phyloP scores from a whole-genome alignment of 768 basidiomycete species.

The Podaxis sp. region DNA sequence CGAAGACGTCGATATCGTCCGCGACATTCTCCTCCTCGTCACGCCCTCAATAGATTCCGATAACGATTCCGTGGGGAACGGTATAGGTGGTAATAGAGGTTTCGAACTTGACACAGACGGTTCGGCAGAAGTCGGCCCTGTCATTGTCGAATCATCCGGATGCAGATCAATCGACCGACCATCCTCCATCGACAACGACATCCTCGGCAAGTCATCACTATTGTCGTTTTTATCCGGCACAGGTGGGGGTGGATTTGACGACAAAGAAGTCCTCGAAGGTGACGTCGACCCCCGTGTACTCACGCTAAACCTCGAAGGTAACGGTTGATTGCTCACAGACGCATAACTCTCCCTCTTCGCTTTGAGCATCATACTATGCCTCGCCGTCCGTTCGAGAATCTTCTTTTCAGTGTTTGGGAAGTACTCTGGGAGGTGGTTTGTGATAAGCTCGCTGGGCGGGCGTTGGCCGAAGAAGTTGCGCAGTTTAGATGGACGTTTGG shows the following conservation, averaged over 20 bases:
- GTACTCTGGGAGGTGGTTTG: constrained; percentile 89
- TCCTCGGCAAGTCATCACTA: constrained; percentile 58
- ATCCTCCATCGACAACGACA: constrained; percentile 76
- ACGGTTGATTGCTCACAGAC: constrained; percentile 42
- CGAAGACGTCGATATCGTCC: constrained; percentile 47
- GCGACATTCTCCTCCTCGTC: constrained; percentile 39
- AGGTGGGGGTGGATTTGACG: constrained; percentile 42
- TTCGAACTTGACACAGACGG: constrained; percentile 26
- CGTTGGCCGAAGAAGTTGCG: constrained; percentile 98
- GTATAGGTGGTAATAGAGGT: constrained; percentile 74
- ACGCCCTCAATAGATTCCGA: constrained; percentile 73
- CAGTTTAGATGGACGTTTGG: constrained; percentile 64
- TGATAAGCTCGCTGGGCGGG: constrained; percentile 96
- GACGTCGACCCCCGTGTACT: constrained; percentile 59
- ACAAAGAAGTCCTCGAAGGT: constrained; percentile 43
- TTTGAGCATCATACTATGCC: constrained; percentile 81
- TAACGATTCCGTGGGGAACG: constrained; percentile 74
- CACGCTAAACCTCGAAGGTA: constrained; percentile 59
- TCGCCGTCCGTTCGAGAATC: constrained; percentile 81
- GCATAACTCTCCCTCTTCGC: constrained; percentile 47
- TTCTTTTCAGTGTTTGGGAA: constrained; percentile 95
- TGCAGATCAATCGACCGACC: constrained; percentile 64
- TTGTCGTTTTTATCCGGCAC: constrained; percentile 34
- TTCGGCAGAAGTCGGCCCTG: constrained; percentile 21
- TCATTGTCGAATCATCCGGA: constrained; percentile 37